Evolutionary conservation across 148 eudicot species (phyloP).

Genomic region (Beta vulgaris): DNA sequence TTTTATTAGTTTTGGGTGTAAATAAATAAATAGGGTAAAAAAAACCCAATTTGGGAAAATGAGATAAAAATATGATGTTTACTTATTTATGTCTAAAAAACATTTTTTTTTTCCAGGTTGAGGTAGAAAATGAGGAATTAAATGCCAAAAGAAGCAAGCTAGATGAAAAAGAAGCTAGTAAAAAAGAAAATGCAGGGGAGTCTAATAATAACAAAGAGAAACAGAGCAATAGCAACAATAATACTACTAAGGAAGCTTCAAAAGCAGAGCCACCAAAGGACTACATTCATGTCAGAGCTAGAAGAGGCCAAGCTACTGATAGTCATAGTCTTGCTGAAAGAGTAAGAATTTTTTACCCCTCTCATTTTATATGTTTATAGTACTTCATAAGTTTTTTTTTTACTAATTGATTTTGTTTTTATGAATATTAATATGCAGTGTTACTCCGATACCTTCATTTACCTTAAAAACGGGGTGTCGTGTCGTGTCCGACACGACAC

Average conservation of each 20-base stretch:
- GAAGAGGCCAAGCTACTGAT: slow-evolving; percentile 58
- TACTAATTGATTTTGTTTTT: too few relatives aligned
- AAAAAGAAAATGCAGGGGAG: slow-evolving; percentile 27
- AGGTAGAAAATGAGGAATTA: slow-evolving; percentile 32
- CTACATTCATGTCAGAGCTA: slow-evolving; percentile 66
- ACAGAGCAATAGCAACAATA: too few relatives aligned
- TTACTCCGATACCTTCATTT: too few relatives aligned
- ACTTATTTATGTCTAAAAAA: background rate
- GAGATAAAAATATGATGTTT: background rate
- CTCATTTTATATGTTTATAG: too few relatives aligned
- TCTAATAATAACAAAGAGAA: too few relatives aligned
- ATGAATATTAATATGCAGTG: too few relatives aligned
- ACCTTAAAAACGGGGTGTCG: too few relatives aligned
- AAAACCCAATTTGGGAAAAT: background rate
- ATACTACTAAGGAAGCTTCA: slow-evolving; percentile 24
- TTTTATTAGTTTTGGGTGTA: background rate
- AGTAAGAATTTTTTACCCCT: slow-evolving; percentile 36
- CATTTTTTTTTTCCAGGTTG: slow-evolving; percentile 30
- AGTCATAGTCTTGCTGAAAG: slow-evolving; percentile 72
- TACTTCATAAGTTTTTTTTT: too few relatives aligned
- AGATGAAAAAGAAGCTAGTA: slow-evolving; percentile 15
- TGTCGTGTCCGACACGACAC: too few relatives aligned
- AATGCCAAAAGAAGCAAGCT: slow-evolving; percentile 44
- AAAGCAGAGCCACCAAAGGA: slow-evolving; percentile 50
- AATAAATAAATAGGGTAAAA: background rate